A percentile compares a stretch with the other conserved stretches of the same genome.
Evolutionary conservation across 108 stramenopile genomes (phyloP).

Genomic region (Bacterosira constricta): DNA sequence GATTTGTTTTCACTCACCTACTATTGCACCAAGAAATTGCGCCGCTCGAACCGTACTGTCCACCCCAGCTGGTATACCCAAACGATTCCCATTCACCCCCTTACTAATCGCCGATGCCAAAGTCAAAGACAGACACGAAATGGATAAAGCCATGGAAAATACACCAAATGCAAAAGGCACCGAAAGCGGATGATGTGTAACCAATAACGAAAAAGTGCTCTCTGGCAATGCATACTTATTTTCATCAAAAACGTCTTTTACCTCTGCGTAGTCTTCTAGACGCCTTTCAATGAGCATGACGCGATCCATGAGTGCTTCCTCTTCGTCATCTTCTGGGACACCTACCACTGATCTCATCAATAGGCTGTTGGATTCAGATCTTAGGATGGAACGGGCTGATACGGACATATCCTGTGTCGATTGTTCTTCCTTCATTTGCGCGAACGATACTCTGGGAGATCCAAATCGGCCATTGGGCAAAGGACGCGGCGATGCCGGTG

Average conservation of each 20-base stretch:
- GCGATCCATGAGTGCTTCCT: background rate
- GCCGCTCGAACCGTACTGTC: background rate
- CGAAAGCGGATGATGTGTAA: slow-evolving; percentile 21
- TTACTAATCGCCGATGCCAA: slow-evolving; percentile 10
- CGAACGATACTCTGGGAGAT: too few relatives aligned
- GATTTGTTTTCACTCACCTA: background rate
- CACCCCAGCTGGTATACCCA: background rate
- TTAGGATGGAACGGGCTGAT: too few relatives aligned
- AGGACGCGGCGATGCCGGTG: background rate
- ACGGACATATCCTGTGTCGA: too few relatives aligned
- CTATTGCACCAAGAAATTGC: background rate
- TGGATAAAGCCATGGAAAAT: slow-evolving; percentile 7
- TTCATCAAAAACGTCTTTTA: background rate
- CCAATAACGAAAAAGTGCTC: slow-evolving; percentile 28
- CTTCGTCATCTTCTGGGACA: too few relatives aligned
- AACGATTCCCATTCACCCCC: background rate
- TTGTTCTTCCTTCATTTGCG: too few relatives aligned
- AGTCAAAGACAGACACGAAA: slow-evolving; percentile 10
- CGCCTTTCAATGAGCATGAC: slow-evolving; percentile 15
- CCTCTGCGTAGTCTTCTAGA: slow-evolving; percentile 12
- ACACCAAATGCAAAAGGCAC: slow-evolving; percentile 22
- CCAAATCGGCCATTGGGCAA: background rate
- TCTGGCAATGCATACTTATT: slow-evolving; percentile 20
- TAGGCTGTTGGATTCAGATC: too few relatives aligned
- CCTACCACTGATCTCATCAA: too few relatives aligned